Conservation (phyloP, 441 rosid species). For the Corymbia calophylla region DNA sequence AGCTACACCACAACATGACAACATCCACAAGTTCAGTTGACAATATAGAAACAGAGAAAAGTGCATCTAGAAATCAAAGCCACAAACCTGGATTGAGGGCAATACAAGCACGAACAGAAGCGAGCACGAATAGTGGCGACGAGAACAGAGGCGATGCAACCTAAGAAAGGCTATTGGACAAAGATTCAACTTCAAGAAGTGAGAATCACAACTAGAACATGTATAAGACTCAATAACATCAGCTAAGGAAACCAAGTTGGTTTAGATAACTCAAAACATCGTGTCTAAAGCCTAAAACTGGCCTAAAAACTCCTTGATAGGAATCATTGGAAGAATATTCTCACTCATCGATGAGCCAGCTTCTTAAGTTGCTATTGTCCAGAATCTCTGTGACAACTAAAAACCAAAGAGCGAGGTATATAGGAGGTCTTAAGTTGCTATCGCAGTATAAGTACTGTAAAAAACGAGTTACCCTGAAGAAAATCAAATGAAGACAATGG, state of each 20-base stretch:
- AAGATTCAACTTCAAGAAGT: too few species aligned
- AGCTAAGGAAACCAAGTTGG: background rate
- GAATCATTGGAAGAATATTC: background rate
- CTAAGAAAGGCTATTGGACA: too few species aligned
- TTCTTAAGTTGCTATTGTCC: too few species aligned
- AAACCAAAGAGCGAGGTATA: background rate
- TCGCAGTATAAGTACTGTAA: background rate
- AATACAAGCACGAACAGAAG: too few species aligned
- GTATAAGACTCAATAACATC: too few species aligned
- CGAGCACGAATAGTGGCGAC: too few species aligned
- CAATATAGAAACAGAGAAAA: background rate
- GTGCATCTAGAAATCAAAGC: background rate
- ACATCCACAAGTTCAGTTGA: background rate
- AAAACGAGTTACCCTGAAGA: background rate
- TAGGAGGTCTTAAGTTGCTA: background rate
- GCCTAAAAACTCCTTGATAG: background rate
- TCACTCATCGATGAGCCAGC: background rate
- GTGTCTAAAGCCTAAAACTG: background rate
- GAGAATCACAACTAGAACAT: too few species aligned
- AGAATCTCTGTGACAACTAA: too few species aligned
- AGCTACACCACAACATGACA: background rate
- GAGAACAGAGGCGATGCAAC: too few species aligned
- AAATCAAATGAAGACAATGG: background rate
- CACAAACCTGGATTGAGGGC: too few species aligned
- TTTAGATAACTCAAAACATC: background rate